Evolutionary conservation across 352 stramenopile species (phyloP).

Genomic region (Phytophthora tubulina): DNA sequence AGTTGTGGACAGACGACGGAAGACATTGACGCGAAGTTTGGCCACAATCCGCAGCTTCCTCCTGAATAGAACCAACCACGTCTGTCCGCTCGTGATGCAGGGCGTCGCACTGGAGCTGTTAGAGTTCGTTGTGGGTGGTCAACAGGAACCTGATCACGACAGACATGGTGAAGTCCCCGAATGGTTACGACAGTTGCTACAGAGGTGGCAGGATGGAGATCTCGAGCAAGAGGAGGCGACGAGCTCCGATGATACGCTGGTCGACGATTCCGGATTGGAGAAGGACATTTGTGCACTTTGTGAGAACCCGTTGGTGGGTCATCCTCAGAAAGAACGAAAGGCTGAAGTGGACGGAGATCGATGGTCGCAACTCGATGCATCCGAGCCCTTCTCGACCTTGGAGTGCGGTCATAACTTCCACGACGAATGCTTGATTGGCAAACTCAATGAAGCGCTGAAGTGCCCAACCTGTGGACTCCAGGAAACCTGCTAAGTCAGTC

Average conservation of each 20-base stretch:
- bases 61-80: conserved; percentile 49
- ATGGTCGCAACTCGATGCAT: conserved; percentile 15
- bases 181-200: conserved; percentile 32
- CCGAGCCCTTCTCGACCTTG: conserved; percentile 52
- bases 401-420: conserved; percentile 75
- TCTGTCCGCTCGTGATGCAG: conserved; percentile 40
- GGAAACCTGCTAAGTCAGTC: conserved; percentile 25
- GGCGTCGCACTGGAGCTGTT: conserved; percentile 42
- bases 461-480: conserved; percentile 61
- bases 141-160: conserved; percentile 14
- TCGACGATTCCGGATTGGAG: conserved; percentile 20
- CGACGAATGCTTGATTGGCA: conserved; percentile 71
- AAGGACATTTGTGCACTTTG: conserved; percentile 36
- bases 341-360: conserved; percentile 14
- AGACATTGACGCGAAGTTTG: conserved; percentile 53
- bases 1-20: conserved; percentile 44
- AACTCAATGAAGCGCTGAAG: conserved; percentile 63
- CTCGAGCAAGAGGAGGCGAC: conserved; percentile 24
- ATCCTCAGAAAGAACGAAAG: conserved; percentile 10
- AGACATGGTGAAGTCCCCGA: conserved; percentile 27
- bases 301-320: conserved; percentile 25
- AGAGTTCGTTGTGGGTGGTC: conserved; percentile 40
- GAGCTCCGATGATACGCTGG: conserved; percentile 31
- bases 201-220: conserved; percentile 41
- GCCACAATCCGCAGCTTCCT: conserved; percentile 49